A percentile compares a stretch with the other conserved stretches of the same genome.
Conservation (phyloP, 352 stramenopile species). For the Pythium sp. region DNA sequence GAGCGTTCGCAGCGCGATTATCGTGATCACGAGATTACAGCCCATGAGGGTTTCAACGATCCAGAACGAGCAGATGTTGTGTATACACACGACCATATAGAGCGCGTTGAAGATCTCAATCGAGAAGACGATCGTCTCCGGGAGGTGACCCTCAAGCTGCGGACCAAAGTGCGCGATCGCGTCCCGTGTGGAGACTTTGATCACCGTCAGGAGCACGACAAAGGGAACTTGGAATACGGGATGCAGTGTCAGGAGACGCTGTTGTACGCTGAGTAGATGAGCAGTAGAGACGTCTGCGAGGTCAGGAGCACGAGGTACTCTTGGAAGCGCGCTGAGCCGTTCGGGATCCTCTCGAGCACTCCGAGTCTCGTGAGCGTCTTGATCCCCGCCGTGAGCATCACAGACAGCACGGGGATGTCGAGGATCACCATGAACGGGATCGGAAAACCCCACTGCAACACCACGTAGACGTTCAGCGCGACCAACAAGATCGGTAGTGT, state of each 20-base stretch:
- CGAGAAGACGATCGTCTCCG: slow-evolving; percentile 29
- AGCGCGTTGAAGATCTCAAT: slow-evolving; percentile 40
- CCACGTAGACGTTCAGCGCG: background rate
- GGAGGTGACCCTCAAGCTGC: slow-evolving; percentile 32
- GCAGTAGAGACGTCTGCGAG: slow-evolving; percentile 23
- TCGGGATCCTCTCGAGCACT: slow-evolving; percentile 8
- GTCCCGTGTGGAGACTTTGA: slow-evolving; percentile 24
- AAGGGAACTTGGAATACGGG: slow-evolving; percentile 19
- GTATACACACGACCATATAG: slow-evolving; percentile 25
- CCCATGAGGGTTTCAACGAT: slow-evolving; percentile 4
- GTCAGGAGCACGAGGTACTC: slow-evolving; percentile 16
- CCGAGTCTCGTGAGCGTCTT: slow-evolving; percentile 13
- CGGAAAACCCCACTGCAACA: slow-evolving; percentile 30
- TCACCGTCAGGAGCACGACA: slow-evolving; percentile 23
- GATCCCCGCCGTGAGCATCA: slow-evolving; percentile 15
- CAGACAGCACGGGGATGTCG: slow-evolving; percentile 14
- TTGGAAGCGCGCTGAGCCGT: slow-evolving; percentile 11
- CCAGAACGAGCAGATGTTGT: slow-evolving; percentile 11
- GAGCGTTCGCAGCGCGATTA: background rate
- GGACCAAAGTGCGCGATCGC: slow-evolving; percentile 21
- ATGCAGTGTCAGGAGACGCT: slow-evolving; percentile 18
- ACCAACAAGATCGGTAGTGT: background rate
- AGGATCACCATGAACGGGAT: slow-evolving; percentile 35
- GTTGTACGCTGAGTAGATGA: slow-evolving; percentile 37
- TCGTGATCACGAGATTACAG: background rate